These are phyloP conservation scores for Emericellopsis atlantica DNA, from an alignment of 2,329 filamentous ascomycete species.

Conservation along the genomic window DNA sequence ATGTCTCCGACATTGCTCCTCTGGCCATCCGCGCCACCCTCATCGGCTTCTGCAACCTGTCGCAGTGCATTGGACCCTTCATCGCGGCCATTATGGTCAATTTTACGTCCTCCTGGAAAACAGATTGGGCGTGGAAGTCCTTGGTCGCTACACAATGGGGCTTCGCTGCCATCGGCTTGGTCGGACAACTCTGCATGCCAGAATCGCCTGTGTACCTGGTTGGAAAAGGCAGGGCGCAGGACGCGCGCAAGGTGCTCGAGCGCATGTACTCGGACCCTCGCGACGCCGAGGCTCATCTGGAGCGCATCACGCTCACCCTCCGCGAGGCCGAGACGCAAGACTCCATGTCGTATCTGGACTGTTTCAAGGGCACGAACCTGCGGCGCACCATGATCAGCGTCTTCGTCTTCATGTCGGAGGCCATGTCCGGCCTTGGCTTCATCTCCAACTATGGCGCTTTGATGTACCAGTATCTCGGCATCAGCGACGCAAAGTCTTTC, in stretches of 20 bases:
- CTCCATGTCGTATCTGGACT: slow-evolving; percentile 20
- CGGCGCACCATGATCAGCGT: slow-evolving; percentile 22
- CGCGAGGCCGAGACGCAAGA: slow-evolving; percentile 7
- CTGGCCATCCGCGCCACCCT: slow-evolving; percentile 20
- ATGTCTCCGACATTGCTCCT: slow-evolving; percentile 23
- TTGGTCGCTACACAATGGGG: slow-evolving; percentile 27
- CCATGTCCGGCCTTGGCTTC: slow-evolving; percentile 8
- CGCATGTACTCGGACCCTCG: slow-evolving; percentile 14
- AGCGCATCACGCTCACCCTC: slow-evolving; percentile 8
- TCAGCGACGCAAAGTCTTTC: slow-evolving; percentile 13
- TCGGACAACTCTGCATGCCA: slow-evolving; percentile 20
- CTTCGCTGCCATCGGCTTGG: slow-evolving; percentile 18
- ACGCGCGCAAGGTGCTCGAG: slow-evolving; percentile 17
- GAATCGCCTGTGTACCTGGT: slow-evolving; percentile 29
- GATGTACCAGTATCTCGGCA: slow-evolving; percentile 14
- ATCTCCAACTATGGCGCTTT: slow-evolving; percentile 7
- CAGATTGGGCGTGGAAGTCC: slow-evolving; percentile 26
- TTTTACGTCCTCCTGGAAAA: slow-evolving; percentile 19
- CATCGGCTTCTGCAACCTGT: slow-evolving; percentile 23
- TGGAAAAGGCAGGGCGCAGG: slow-evolving; percentile 16
- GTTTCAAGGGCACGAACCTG: slow-evolving; percentile 25
- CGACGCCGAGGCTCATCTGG: slow-evolving; percentile 7
- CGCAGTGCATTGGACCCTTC: slow-evolving; percentile 25
- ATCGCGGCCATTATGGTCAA: slow-evolving; percentile 22
- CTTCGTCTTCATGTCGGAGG: slow-evolving; percentile 17